Conservation (phyloP, 495 filamentous ascomycete species). For the Neurospora pannonica region DNA sequence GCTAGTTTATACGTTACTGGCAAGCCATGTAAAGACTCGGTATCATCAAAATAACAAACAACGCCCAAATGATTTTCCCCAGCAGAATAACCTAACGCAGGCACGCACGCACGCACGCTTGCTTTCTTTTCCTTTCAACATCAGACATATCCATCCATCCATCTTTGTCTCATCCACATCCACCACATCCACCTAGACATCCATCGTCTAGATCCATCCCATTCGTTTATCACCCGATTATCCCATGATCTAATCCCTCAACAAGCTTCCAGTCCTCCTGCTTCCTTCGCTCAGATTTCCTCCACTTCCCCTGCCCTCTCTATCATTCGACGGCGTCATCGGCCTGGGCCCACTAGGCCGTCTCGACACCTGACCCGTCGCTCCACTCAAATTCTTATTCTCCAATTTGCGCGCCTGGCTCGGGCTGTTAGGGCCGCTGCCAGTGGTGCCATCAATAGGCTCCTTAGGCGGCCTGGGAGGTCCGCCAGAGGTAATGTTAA, state of each 20-base stretch:
- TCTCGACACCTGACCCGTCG: conserved; percentile 29
- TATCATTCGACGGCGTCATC: conserved; percentile 37
- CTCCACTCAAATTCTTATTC: conserved; percentile 38
- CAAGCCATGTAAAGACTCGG: neutral
- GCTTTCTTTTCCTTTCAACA: neutral
- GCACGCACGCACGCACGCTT: neutral
- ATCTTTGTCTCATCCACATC: neutral
- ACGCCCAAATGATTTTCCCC: neutral
- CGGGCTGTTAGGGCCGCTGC: conserved; percentile 2
- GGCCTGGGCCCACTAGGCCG: conserved; percentile 43
- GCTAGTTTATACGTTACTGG: neutral
- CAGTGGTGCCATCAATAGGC: conserved; percentile 23
- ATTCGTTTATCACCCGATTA: neutral
- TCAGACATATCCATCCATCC: neutral
- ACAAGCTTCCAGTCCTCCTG: conserved; percentile 2
- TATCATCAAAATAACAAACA: neutral
- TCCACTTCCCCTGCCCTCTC: conserved; percentile 9
- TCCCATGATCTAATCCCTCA: neutral
- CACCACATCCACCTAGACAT: neutral
- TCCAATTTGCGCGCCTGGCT: conserved; percentile 31
- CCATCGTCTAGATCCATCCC: neutral
- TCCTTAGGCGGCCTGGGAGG: conserved; percentile 47
- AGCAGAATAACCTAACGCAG: neutral
- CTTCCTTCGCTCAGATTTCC: conserved; percentile 14
- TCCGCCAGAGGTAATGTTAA: conserved; percentile 17